A percentile compares a stretch with the other conserved stretches of the same genome.
These are phyloP conservation scores for Aquilaria yunnanensis DNA, from an alignment of 345 rosid genomes.

Conservation along the genomic window DNA sequence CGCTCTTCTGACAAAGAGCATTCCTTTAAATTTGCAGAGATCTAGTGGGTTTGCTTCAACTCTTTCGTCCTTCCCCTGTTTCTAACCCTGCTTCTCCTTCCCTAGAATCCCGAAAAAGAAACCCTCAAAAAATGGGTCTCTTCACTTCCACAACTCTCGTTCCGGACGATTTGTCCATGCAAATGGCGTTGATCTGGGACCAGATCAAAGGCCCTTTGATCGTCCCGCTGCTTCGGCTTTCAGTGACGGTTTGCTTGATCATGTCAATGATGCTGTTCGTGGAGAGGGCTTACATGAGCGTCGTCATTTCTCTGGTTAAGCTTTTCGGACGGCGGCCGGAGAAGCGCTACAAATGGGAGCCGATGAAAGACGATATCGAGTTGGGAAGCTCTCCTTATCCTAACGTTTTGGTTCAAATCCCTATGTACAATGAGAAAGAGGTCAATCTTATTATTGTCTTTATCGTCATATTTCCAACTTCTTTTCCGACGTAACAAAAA, in stretches of 20 bases:
- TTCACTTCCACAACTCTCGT: constrained; percentile 24
- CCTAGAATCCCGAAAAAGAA: neutral
- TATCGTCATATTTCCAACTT: no score
- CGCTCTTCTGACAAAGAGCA: constrained; percentile 14
- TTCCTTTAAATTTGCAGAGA: constrained; percentile 16
- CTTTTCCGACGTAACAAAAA: no score
- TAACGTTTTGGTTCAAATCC: constrained; percentile 90
- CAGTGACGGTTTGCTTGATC: constrained; percentile 55
- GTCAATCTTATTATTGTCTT: constrained; percentile 26
- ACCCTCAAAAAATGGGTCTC: constrained; percentile 30
- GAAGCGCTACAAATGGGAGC: constrained; percentile 69
- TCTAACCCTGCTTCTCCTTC: constrained; percentile 4
- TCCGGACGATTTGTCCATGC: constrained; percentile 51
- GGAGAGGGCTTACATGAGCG: constrained; percentile 84
- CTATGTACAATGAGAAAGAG: constrained; percentile 97
- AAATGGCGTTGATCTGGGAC: constrained; percentile 44
- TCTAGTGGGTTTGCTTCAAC: constrained; percentile 24
- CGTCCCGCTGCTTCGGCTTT: constrained; percentile 58
- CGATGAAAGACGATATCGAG: constrained; percentile 84
- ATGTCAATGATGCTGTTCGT: constrained; percentile 92
- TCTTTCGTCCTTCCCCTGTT: constrained; percentile 15
- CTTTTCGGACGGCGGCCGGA: constrained; percentile 79
- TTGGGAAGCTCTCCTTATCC: constrained; percentile 81
- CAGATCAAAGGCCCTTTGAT: constrained; percentile 84
- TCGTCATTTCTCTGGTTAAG: constrained; percentile 62